A percentile compares a stretch with the other conserved stretches of the same genome.
These are phyloP conservation scores for Pseudogymnoascus sp. DNA, from an alignment of 2,329 filamentous ascomycete species.

Conservation along the genomic window DNA sequence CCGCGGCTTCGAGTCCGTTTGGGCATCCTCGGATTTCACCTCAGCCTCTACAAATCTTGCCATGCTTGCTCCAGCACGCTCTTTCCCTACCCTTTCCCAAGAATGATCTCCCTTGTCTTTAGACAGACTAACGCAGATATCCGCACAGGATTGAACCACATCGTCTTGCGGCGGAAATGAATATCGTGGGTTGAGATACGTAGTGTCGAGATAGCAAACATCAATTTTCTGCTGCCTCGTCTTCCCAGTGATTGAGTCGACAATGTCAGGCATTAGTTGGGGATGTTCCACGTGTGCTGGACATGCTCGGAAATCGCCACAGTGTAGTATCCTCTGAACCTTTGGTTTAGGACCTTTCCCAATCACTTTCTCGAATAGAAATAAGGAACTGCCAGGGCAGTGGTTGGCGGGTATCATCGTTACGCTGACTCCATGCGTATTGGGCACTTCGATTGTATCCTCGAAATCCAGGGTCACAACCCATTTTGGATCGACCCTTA, in stretches of 20 bases:
- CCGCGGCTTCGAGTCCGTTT: conserved; percentile 28
- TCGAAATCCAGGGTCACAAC: conserved; percentile 83
- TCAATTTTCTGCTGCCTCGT: conserved; percentile 79
- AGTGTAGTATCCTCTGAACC: conserved; percentile 78
- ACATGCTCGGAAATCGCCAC: conserved; percentile 91
- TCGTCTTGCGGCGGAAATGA: conserved; percentile 84
- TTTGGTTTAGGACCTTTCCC: conserved; percentile 51
- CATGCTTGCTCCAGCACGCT: conserved; percentile 50
- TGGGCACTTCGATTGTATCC: conserved; percentile 65
- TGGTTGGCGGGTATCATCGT: conserved; percentile 97
- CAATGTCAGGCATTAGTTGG: conserved; percentile 64
- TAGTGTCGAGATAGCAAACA: conserved; percentile 93
- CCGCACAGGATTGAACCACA: conserved; percentile 79
- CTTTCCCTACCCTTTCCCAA: conserved; percentile 48
- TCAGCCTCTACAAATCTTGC: conserved; percentile 44
- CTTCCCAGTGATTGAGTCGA: conserved; percentile 64
- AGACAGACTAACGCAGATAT: conserved; percentile 73
- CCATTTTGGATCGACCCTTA: conserved; percentile 79
- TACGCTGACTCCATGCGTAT: conserved; percentile 73
- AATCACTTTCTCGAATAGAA: conserved; percentile 76
- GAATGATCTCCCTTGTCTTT: conserved; percentile 51
- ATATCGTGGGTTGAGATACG: conserved; percentile 92
- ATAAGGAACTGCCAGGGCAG: conserved; percentile 89
- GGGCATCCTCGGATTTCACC: conserved; percentile 19
- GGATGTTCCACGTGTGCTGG: conserved; percentile 76